phyloP scores from a whole-genome alignment of 169 alveolate genomes.

The Plasmodium ovale region DNA sequence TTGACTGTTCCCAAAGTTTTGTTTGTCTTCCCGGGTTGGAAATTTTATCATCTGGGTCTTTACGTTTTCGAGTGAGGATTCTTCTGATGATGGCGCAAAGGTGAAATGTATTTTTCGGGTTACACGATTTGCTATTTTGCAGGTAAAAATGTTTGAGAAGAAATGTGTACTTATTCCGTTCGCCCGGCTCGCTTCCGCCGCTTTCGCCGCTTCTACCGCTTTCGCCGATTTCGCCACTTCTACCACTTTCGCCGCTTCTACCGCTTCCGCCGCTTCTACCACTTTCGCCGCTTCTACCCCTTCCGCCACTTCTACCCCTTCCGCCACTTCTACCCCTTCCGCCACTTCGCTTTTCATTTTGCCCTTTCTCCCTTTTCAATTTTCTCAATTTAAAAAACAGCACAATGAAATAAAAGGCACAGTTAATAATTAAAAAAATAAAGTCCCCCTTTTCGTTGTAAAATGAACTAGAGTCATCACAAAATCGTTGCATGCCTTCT shows the following conservation, averaged over 20 bases:
- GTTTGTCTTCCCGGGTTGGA: no score
- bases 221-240: no score
- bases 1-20: no score
- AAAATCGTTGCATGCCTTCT: not conserved
- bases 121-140: no score
- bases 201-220: no score
- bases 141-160: constrained; percentile 41
- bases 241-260: no score
- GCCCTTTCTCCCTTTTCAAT: not conserved
- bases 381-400: constrained; percentile 14
- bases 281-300: not conserved
- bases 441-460: constrained; percentile 56
- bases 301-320: not conserved
- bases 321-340: not conserved
- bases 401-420: constrained; percentile 21
- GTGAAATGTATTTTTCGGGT: no score
- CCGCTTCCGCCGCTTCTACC: no score
- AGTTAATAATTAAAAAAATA: constrained; percentile 32
- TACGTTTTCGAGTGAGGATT: no score
- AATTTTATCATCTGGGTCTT: no score
- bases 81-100: no score
- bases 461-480: constrained; percentile 23
- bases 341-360: not conserved
- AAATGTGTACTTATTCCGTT: constrained; percentile 40
- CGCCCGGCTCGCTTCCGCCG: no score